Evolutionary conservation across 1,284 basidiomycete genomes (phyloP).

Genomic region (Pterulicium gracile): DNA sequence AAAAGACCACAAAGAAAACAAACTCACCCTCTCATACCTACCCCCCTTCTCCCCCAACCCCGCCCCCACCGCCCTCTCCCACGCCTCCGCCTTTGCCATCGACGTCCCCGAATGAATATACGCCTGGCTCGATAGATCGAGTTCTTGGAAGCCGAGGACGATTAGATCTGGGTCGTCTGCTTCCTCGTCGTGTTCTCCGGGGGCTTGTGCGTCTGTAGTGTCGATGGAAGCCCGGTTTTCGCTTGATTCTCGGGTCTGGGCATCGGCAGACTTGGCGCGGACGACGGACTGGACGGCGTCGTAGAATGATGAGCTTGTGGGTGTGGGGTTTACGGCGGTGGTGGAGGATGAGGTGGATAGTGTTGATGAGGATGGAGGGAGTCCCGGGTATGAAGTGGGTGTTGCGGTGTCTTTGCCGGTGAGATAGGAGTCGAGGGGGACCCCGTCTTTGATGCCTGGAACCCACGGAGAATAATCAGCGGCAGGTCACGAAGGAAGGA

Average conservation of each 20-base stretch:
- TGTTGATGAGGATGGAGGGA: no score
- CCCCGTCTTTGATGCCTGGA: no score
- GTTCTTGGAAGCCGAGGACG: slow-evolving; percentile 65
- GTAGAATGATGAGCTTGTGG: neutral
- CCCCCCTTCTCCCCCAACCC: slow-evolving; percentile 56
- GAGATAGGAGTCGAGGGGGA: no score
- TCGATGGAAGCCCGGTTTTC: slow-evolving; percentile 11
- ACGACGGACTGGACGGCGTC: slow-evolving; percentile 1
- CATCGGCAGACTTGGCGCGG: neutral
- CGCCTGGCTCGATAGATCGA: slow-evolving; percentile 67
- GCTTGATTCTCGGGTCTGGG: slow-evolving; percentile 2
- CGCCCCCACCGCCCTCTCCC: slow-evolving; percentile 52
- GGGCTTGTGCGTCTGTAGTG: no score
- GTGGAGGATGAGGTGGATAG: slow-evolving; percentile 1
- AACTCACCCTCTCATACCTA: slow-evolving; percentile 53
- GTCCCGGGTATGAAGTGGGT: no score
- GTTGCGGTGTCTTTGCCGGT: neutral
- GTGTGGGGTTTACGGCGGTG: slow-evolving; percentile 4
- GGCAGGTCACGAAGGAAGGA: slow-evolving; percentile 6
- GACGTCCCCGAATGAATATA: slow-evolving; percentile 54
- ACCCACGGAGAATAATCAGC: neutral
- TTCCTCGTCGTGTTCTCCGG: slow-evolving; percentile 18
- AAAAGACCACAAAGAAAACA: neutral
- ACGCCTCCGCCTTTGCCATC: slow-evolving; percentile 54
- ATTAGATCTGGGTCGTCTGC: slow-evolving; percentile 53